These are phyloP conservation scores for Tylopilus sp. DNA, from an alignment of 768 basidiomycete genomes.

Conservation along the genomic window DNA sequence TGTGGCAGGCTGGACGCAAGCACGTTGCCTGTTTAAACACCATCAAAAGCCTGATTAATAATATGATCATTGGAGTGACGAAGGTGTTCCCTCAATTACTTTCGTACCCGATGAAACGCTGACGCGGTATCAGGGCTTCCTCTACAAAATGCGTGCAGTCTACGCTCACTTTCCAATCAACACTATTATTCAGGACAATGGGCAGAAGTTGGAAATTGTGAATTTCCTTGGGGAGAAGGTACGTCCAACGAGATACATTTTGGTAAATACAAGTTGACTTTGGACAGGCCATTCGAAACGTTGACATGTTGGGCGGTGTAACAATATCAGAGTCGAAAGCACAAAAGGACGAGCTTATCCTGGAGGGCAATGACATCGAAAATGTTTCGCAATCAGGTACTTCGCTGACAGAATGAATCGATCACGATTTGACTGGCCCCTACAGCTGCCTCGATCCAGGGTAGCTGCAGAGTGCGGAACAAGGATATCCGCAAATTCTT, in stretches of 20 bases:
- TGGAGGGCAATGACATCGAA: conserved; percentile 95
- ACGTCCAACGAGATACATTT: conserved; percentile 9
- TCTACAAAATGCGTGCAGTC: conserved; percentile 99
- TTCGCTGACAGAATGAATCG: conserved; percentile 7
- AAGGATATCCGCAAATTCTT: conserved; percentile 99
- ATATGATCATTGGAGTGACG: conserved; percentile 97
- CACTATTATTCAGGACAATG: conserved; percentile 83
- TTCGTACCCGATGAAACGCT: not conserved
- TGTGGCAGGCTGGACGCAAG: conserved; percentile 98
- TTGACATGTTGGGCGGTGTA: conserved; percentile 89
- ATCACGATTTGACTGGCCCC: conserved; percentile 7
- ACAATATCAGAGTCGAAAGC: conserved; percentile 79
- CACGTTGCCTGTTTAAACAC: conserved; percentile 98
- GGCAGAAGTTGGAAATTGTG: conserved; percentile 78
- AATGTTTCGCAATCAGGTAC: conserved; percentile 94
- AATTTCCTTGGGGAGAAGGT: conserved; percentile 97
- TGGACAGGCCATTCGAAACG: conserved; percentile 80
- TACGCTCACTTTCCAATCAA: conserved; percentile 99
- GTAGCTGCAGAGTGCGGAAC: conserved; percentile 94
- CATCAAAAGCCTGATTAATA: conserved; percentile 90
- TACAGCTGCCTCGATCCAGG: conserved; percentile 92
- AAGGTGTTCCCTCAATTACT: conserved; percentile 51
- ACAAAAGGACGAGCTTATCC: conserved; percentile 92
- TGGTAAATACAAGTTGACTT: not conserved
- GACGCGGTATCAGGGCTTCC: conserved; percentile 71